A percentile compares a stretch with the other conserved stretches of the same genome.
These are phyloP conservation scores for Alternaria gansuensis DNA, from an alignment of 2,329 filamentous ascomycete species.

Conservation along the genomic window DNA sequence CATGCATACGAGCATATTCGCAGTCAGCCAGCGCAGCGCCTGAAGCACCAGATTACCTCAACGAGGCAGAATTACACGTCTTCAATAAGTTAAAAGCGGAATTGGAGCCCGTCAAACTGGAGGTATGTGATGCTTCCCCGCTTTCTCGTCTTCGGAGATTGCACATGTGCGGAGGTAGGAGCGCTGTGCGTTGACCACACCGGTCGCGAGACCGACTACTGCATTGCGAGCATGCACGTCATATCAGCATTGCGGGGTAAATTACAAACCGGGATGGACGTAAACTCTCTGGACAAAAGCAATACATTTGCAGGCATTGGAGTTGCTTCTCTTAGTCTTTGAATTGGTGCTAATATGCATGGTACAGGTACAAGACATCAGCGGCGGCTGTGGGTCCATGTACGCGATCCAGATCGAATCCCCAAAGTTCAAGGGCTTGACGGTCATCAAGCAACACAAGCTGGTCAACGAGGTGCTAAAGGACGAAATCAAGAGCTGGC, in stretches of 20 bases:
- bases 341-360: conserved; percentile 25
- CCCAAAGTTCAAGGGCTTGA: conserved; percentile 72
- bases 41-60: conserved; percentile 59
- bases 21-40: conserved; percentile 31
- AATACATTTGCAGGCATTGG: neutral
- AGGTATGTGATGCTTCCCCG: conserved; percentile 50
- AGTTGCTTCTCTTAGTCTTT: neutral
- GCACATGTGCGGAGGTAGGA: conserved; percentile 15
- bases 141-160: conserved; percentile 11
- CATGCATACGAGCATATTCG: conserved; percentile 36
- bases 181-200: conserved; percentile 21
- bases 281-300: neutral
- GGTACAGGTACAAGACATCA: conserved; percentile 76
- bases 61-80: conserved; percentile 57
- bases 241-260: conserved; percentile 17
- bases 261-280: conserved; percentile 1
- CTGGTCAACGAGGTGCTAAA: conserved; percentile 78
- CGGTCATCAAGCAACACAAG: conserved; percentile 81
- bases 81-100: conserved; percentile 58
- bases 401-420: conserved; percentile 83
- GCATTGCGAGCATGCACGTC: conserved; percentile 22
- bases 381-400: conserved; percentile 86
- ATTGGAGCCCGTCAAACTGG: conserved; percentile 56
- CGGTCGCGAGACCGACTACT: conserved; percentile 24
- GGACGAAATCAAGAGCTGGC: conserved; percentile 81